Evolutionary conservation across 768 basidiomycete species (phyloP), one percentile per base, ranked within the genome.

Genomic region (Boletus patriciae): DNA sequence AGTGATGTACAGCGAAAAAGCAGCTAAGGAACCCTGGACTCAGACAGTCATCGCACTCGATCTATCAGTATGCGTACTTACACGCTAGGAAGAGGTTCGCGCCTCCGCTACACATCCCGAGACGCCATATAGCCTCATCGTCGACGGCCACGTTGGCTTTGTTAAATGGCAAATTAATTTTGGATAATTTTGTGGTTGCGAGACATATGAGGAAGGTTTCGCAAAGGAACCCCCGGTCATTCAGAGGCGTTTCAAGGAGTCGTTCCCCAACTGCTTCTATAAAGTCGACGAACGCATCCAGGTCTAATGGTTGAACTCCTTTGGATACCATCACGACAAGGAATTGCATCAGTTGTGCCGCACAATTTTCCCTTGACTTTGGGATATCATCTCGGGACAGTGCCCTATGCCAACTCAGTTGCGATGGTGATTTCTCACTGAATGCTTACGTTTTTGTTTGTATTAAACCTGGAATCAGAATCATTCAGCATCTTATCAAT

Each of bases 1-100:
- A 5, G 74, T 50, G 45, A 83, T 66, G 58, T 79, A 81, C 27
- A 74, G 57, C 6, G 84, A 73, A 60, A 84, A 74, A 2, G 78
- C 74, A 54, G 78, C 84, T 85, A 46, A 13, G 37, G 40, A 25
- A 55, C 33, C 25, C 42, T 46, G 25, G 25, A 18, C 49, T 57
- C 38, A 59, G 52, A 15, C 36, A 19, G 29, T 46, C 34, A 48
- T 52, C 25, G 25, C 47, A 36, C 29, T 23, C 6, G 42, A 40
- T 55, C 10, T 27, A 18, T 42, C n/a, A 46, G 46, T 23, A 31
- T 36, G 8, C 23, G 42, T 11, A 63, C 80, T 73, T 53, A 84
- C 82, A 76, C 6, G 75, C 75, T 10, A 76, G 61, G 34, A 70
- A 62, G 18, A 83, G 73, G 46, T 79, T 66, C 15, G 59, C 61